phyloP scores from a whole-genome alignment of 1,284 basidiomycete species.

The Schizophyllum commune region DNA sequence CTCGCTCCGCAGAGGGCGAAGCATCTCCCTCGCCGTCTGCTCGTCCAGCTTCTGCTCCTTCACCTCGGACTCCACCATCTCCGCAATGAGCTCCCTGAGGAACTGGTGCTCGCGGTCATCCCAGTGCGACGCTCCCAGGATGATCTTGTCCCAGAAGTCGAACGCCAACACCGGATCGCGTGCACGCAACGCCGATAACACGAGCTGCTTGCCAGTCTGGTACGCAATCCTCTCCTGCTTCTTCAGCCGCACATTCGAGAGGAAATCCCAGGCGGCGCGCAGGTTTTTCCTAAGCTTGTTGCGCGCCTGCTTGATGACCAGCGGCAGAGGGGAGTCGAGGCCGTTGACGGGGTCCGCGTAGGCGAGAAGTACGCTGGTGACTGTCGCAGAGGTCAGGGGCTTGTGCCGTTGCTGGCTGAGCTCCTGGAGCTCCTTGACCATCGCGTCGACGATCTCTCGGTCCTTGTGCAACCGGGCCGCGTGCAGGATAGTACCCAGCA shows the following conservation, averaged over 20 bases:
- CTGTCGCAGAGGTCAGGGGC: constrained; percentile 37
- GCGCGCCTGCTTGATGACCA: constrained; percentile 6
- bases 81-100: constrained; percentile 32
- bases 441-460: constrained; percentile 30
- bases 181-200: constrained; percentile 39
- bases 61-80: constrained; percentile 20
- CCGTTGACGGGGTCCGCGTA: constrained; percentile 23
- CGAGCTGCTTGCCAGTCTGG: constrained; percentile 25
- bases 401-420: constrained; percentile 12
- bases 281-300: neutral
- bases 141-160: constrained; percentile 47
- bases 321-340: constrained; percentile 16
- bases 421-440: constrained; percentile 32
- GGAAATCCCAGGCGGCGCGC: neutral
- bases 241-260: neutral
- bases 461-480: constrained; percentile 41
- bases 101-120: constrained; percentile 34
- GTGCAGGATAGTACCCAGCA: constrained; percentile 55
- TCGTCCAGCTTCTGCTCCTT: constrained; percentile 16
- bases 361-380: constrained; percentile 40
- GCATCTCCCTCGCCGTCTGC: constrained; percentile 24
- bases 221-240: neutral
- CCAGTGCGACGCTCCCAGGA: constrained; percentile 43
- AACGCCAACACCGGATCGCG: constrained; percentile 45
- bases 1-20: constrained; percentile 11